These are phyloP conservation scores for Botrytis hyacinthi DNA, from an alignment of 2,329 filamentous ascomycete genomes.

Conservation along the genomic window DNA sequence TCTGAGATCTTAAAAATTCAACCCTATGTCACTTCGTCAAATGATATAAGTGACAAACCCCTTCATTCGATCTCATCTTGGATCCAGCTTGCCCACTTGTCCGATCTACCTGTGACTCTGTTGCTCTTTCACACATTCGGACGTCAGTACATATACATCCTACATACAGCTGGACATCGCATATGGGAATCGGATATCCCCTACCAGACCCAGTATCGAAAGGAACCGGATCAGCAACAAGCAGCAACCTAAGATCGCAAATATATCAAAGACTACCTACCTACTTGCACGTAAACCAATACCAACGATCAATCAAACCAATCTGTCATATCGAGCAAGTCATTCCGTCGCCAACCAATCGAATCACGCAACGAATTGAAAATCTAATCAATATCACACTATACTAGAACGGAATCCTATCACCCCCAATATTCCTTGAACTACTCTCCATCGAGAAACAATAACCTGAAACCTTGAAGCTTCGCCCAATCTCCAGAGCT, in stretches of 20 bases:
- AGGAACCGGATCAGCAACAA: neutral
- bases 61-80: constrained; percentile 1
- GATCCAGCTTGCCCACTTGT: neutral
- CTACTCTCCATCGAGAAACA: neutral
- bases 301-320: neutral
- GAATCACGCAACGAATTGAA: neutral
- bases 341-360: neutral
- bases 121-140: neutral
- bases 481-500: neutral
- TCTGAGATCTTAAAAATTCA: neutral
- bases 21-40: neutral
- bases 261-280: neutral
- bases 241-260: neutral
- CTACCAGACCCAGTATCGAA: neutral
- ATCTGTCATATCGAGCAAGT: constrained; percentile 2
- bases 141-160: neutral
- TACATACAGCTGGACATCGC: neutral
- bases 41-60: neutral
- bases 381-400: constrained; percentile 2
- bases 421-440: neutral
- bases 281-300: neutral
- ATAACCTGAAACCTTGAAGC: neutral
- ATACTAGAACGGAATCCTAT: constrained; percentile 5
- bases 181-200: neutral
- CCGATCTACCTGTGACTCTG: constrained; percentile 2